A percentile compares a stretch with the other conserved stretches of the same genome.
phyloP scores from a whole-genome alignment of 1,284 basidiomycete species.

The Trichosporon inkin region DNA sequence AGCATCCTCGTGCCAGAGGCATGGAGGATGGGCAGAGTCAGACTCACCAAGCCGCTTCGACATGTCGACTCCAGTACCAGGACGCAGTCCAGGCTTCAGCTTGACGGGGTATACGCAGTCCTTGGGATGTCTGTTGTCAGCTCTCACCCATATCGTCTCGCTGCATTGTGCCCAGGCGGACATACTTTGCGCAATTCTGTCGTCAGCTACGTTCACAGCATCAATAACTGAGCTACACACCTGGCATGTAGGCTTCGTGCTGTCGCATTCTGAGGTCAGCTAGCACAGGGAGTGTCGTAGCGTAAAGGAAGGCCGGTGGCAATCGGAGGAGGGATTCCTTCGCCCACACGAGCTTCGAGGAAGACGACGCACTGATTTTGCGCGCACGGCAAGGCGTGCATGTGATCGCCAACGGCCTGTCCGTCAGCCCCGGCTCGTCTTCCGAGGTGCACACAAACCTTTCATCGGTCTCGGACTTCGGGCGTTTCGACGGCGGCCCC shows the following conservation, averaged over 20 bases:
- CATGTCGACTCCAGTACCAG: constrained; percentile 48
- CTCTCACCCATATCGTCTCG: background rate
- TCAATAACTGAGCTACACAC: background rate
- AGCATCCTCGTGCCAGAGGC: background rate
- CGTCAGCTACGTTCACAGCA: background rate
- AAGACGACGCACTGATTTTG: constrained; percentile 21
- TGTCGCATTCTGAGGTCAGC: constrained; percentile 41
- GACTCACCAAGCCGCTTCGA: constrained; percentile 42
- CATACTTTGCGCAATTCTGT: constrained; percentile 44
- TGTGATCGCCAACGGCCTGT: constrained; percentile 23
- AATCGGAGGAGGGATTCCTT: too few species aligned
- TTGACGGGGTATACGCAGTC: constrained; percentile 47
- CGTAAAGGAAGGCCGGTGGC: background rate
- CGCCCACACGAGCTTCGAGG: background rate
- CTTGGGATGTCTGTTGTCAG: constrained; percentile 31
- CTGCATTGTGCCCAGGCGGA: background rate
- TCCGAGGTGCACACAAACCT: background rate
- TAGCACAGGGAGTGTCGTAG: background rate
- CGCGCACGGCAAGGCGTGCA: constrained; percentile 23
- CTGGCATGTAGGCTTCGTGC: constrained; percentile 44
- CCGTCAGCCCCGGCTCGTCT: background rate
- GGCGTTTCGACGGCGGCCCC: background rate
- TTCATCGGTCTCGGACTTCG: background rate
- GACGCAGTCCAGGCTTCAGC: constrained; percentile 48
- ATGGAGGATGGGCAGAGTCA: background rate